phyloP scores from a whole-genome alignment of 495 filamentous ascomycete species.

The Pyrenopolyporus hunteri region DNA sequence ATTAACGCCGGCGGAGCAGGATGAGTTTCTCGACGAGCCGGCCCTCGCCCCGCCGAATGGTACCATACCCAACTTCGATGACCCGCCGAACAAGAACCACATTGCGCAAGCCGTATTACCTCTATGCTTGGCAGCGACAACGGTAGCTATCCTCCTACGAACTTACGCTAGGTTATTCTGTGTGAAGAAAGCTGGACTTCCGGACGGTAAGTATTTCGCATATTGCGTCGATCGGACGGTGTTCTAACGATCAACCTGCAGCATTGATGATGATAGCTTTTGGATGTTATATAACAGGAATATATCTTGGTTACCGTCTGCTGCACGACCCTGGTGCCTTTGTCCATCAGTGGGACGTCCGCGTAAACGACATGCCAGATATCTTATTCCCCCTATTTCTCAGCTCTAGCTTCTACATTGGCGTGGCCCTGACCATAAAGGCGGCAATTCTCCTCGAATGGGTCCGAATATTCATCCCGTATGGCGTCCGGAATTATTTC shows the following conservation, averaged over 20 bases:
- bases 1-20: slow-evolving; percentile 16
- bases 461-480: slow-evolving; percentile 43
- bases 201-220: slow-evolving; percentile 22
- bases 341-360: slow-evolving; percentile 44
- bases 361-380: slow-evolving; percentile 17
- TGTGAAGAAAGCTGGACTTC: slow-evolving; percentile 22
- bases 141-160: slow-evolving; percentile 28
- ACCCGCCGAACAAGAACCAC: slow-evolving; percentile 39
- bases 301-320: slow-evolving; percentile 28
- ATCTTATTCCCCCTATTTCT: slow-evolving; percentile 29
- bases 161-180: slow-evolving; percentile 28
- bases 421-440: slow-evolving; percentile 35
- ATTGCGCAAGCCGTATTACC: slow-evolving; percentile 28
- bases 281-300: slow-evolving; percentile 24
- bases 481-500: slow-evolving; percentile 29
- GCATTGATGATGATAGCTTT: slow-evolving; percentile 31
- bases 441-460: slow-evolving; percentile 48
- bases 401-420: slow-evolving; percentile 34
- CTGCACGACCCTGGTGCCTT: slow-evolving; percentile 35
- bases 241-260: slow-evolving; percentile 5
- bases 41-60: slow-evolving; percentile 37
- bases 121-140: slow-evolving; percentile 20
- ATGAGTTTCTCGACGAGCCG: slow-evolving; percentile 31
- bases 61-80: slow-evolving; percentile 35
- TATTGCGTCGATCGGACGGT: neutral